Evolutionary conservation across 2,329 filamentous ascomycete genomes (phyloP), one percentile per base, ranked within the genome.

Genomic region (Colletotrichum sp.): DNA sequence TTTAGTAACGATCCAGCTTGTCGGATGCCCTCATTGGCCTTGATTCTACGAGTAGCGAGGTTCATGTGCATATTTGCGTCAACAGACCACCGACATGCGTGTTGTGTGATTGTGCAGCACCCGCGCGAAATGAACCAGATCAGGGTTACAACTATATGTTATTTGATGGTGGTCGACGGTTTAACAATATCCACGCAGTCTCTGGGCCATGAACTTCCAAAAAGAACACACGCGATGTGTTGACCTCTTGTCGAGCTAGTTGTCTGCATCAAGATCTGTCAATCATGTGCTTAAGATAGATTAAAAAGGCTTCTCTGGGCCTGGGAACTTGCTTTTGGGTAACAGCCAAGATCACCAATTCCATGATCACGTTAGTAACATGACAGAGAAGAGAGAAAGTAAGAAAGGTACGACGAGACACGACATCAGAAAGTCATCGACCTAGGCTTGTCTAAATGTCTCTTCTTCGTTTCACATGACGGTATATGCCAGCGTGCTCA

Each of bases 51-150:
- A 13, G 4, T 13, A 13, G 44, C n/a, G 44, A 52, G 44, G n/a
- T 7, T 7, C 3, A 21, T 7, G n/a, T 52, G 44, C 44, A 3
- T 52, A 21, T n/a, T 52, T 13, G n/a, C 10, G n/a, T 21, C 10
- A 1, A 3, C n/a, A 7, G 44, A 2, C 3, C 44, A 0, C 44
- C 12, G 0, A 2, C 6, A 52, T 21, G 13, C 2, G 3, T 13
- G 10, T 21, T 52, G n/a, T 0, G 10, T 52, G n/a, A 21, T 52
- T 52, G 12, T 52, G n/a, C 10, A 52, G 12, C 44, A 21, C n/a
- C 2, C n/a, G 12, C n/a, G 10, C 3, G n/a, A 21, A 13, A 13
- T 21, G 44, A 13, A 52, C 13, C 10, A 13, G 10, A 21, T 49
- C 9, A 13, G 44, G 6, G n/a, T 52, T 7, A 7, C n/a, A 13